Evolutionary conservation across 768 basidiomycete species (phyloP), one percentile per base, ranked within the genome.

Genomic region (Russula abietina): DNA sequence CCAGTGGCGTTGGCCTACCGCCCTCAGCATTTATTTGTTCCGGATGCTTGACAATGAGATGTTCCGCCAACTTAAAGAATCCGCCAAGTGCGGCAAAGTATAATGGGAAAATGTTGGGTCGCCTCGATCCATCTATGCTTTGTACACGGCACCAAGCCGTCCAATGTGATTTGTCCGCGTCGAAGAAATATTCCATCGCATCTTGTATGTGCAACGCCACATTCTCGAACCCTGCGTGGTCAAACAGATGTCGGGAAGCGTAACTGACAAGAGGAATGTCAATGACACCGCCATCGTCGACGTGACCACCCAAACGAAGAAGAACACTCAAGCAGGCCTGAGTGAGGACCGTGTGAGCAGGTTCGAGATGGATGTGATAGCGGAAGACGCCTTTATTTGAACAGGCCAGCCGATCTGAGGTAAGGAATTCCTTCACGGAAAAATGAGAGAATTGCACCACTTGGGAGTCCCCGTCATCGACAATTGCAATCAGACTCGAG

Each of bases 381-480:
- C 30, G 30, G 1, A 39, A 60, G 39, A 53, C 33, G 11, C 45
- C 45, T 16, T 16, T 24, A 16, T 10, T 33, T 53, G 59, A 32
- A 24, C 28, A 11, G 0, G 56, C 32, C 2, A 57, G 56, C 3
- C 32, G 55, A 36, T 38, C 24, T 2, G 61, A 62, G 2, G 30
- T 62, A 2, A 62, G 41, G 26, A 43, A 62, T 22, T 57, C 61
- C 12, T 62, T 56, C 3, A 62, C 61, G 1, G 61, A 62, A 30
- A 52, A 16, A 32, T 62, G 61, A 0, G 61, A 52, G 7, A 62
- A 62, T 16, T 62, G 49, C 9, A 62, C 61, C 16, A 62, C 28
- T 36, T 43, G 24, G 30, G 41, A 58, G 10, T 3, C 6, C 1
- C 26, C 43, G 6, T 43, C 19, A 11, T 48, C 32, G 43, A 46